Evolutionary conservation across 805 yeast species (phyloP), one percentile per base, ranked within the genome.

Genomic region (Zygoascus bituminiphila): DNA sequence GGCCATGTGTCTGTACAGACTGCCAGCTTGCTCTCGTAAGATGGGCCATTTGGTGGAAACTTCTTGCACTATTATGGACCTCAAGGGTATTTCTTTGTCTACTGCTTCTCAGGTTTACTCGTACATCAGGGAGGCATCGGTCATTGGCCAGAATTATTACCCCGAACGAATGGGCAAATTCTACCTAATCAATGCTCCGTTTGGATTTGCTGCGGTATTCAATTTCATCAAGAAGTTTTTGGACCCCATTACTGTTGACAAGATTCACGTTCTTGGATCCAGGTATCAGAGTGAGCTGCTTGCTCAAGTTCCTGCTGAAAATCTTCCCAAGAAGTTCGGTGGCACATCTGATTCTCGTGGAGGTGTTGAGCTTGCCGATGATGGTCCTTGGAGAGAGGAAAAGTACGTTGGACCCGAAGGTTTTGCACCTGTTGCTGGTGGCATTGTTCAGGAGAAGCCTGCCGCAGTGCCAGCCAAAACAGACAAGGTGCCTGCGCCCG

Each of bases 121-220:
- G 10, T 93, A 88, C 68, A 95, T 93, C 48, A 81, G 82, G 65
- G 97, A 89, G 69, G 96, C 98, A 8, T 86, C 96, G 12, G 72
- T 77, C 61, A 87, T 93, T 60, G 96, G 98, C 51, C 98, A 93
- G 74, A 87, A 93, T 71, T 91, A 86, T 70, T 93, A 93, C 66
- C 98, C 98, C 14, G 98, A 93, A 75, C 84, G 98, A 69, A 93
- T 93, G 98, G 98, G 98, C 63, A 88, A 86, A 68, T 93, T 91
- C 65, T 91, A 88, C 70, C 72, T 89, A 60, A 87, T 93, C 69
- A 93, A 93, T 63, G 95, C 98, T 1, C 98, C 98, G 55, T 93
- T 88, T 64, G 98, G 98, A 1, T 93, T 93, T 70, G 80, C 96
- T 35, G 82, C 97, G 37, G 97, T 94, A 37, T 93, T 91, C 77